Evolutionary conservation across 768 basidiomycete genomes (phyloP), one percentile per base, ranked within the genome.

Genomic region (Tephrocybe sp.): DNA sequence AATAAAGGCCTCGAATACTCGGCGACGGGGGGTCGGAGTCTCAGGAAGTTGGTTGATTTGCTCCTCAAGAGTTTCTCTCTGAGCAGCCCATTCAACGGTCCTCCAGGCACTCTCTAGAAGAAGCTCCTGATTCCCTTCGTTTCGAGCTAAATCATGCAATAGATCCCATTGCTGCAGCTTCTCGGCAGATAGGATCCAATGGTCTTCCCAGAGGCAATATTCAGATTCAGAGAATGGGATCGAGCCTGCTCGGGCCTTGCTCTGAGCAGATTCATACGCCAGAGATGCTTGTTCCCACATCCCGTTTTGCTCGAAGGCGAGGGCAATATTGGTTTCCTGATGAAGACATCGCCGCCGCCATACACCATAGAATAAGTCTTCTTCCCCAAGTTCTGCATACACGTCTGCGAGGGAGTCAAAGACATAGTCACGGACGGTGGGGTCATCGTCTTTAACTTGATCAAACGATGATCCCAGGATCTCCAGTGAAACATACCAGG

Each of bases 121-220:
- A 34, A 99, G 71, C 61, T 99, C 97, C 49, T 91, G 83, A 60
- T 98, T 97, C 22, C 82, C 83, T 66, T 98, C 95, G 47, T 75
- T 82, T 57, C 84, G 84, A 1, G 92, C 93, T 16, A 99, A 80
- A 45, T 99, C 97, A 54, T 89, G 82, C 3, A 99, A 77, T 18
- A 88, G 81, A 51, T 99, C 97, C 97, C 97, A 99, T 54, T 97
- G 90, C 63, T 98, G 97, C 15, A 99, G 74, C 67, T 99, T 99
- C 70, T 95, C 91, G 0, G 93, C 87, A 1, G 94, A 80, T 7
- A 94, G 71, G 51, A 99, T 89, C 95, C 97, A 99, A 65, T 99
- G 97, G 64, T 99, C 97, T 61, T 99, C 97, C 97, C 97, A 99
- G 16, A 99, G 73, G 59, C 90, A 93, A 65, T 94, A 97, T 65